Evolutionary conservation across 1,284 basidiomycete species (phyloP).

Genomic region (Pseudozyma sp.): DNA sequence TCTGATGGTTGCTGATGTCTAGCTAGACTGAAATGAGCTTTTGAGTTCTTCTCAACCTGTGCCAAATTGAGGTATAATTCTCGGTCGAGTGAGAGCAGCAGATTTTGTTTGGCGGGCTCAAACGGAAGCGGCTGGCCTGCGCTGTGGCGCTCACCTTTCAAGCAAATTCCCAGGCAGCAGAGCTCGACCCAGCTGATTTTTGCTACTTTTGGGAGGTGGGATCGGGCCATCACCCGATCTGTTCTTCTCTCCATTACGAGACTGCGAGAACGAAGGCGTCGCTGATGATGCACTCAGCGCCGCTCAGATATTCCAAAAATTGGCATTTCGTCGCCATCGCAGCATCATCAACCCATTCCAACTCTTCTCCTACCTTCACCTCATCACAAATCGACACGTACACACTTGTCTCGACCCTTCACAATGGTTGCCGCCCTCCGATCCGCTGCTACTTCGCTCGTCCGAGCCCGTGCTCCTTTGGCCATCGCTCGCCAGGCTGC

Average conservation of each 20-base stretch:
- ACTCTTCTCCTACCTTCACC: constrained; percentile 5
- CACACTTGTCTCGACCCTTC: constrained; percentile 3
- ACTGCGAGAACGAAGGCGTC: neutral
- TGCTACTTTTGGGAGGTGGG: neutral
- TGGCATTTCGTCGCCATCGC: constrained; percentile 40
- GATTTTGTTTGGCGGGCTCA: constrained; percentile 5
- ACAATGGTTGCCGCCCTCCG: constrained; percentile 55
- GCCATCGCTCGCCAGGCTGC: constrained; percentile 36
- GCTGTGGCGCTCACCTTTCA: neutral
- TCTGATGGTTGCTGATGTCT: neutral
- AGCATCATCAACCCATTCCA: neutral
- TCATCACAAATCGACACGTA: constrained; percentile 6
- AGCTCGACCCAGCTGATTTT: constrained; percentile 5
- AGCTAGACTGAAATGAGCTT: neutral
- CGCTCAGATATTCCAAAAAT: constrained; percentile 36
- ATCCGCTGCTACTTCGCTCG: constrained; percentile 47
- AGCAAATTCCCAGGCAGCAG: too few relatives aligned
- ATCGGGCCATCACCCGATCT: constrained; percentile 2
- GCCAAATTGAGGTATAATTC: constrained; percentile 8
- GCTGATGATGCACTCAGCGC: constrained; percentile 5
- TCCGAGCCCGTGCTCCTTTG: constrained; percentile 46
- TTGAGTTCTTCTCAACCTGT: constrained; percentile 14
- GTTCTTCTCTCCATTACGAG: neutral
- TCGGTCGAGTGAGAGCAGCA: constrained; percentile 32
- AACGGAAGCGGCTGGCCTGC: constrained; percentile 10